phyloP scores from a whole-genome alignment of 108 stramenopile genomes.

The Skeletonema grethae region DNA sequence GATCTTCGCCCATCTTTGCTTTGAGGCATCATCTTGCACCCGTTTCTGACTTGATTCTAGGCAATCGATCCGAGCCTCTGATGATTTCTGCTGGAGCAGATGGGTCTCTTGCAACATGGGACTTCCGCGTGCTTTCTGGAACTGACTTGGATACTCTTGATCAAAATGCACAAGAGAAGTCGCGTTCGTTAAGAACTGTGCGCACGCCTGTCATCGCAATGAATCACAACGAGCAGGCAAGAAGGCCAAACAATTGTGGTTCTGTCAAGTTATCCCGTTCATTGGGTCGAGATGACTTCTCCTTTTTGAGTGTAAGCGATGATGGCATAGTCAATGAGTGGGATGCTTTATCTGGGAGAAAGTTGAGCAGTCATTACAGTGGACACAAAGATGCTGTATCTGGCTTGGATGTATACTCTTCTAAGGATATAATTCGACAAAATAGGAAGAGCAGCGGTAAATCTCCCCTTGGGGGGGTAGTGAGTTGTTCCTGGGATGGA shows the following conservation, averaged over 20 bases:
- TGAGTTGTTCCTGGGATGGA: constrained; percentile 88
- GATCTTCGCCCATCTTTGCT: constrained; percentile 70
- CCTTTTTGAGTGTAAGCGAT: constrained; percentile 62
- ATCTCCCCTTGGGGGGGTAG: constrained; percentile 50
- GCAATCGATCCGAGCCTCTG: constrained; percentile 74
- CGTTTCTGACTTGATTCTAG: constrained; percentile 76
- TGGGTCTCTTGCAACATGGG: constrained; percentile 86
- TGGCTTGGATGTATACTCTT: constrained; percentile 48
- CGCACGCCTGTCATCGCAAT: constrained; percentile 58
- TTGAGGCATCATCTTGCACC: constrained; percentile 79
- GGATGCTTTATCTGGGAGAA: constrained; percentile 66
- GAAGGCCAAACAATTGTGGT: constrained; percentile 38
- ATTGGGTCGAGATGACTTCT: constrained; percentile 47
- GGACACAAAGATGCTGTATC: constrained; percentile 72
- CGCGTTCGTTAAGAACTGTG: constrained; percentile 46
- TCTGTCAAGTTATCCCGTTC: constrained; percentile 35
- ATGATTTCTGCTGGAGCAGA: constrained; percentile 83
- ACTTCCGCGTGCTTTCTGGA: constrained; percentile 73
- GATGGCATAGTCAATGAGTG: constrained; percentile 82
- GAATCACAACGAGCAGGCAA: constrained; percentile 33
- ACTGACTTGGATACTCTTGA: constrained; percentile 11
- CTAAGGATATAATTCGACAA: constrained; percentile 27
- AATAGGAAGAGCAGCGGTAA: constrained; percentile 18
- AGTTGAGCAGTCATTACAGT: constrained; percentile 49
- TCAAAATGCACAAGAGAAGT: background rate